Base-by-base conservation (phyloP, 2,329 filamentous ascomycete species). In the Aspergillus versicolor region DNA sequence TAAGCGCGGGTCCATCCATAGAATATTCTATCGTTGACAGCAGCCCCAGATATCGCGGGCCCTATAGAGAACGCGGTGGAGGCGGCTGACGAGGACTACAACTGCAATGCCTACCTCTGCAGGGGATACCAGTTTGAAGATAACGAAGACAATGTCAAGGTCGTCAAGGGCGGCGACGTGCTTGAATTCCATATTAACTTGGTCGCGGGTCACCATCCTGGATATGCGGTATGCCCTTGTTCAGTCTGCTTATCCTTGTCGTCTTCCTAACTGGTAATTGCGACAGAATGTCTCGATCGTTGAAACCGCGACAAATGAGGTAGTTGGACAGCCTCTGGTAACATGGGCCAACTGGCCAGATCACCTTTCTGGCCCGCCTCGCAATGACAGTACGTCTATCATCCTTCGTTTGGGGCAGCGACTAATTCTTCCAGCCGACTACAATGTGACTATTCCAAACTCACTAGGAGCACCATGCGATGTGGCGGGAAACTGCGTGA, bases 61-160 rank as follows among this genome's bases (percentile, higher is more conserved):
- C 46, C 46, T 15, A 49, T 49, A 5, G 46, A 49, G 19, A 49
- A 49, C 21, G 46, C 46, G 8, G 21, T 49, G 19, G 17, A 5
- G 4, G 22, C 40, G 15, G 46, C 21, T 7, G 34, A 49, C 34
- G 46, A n/a, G 13, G 46, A 49, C 19, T 49, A 49, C 5, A 49
- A 49, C 34, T 49, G 46, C 46, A 49, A 49, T 11, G 46, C 46
- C n/a, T 49, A 15, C n/a, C 46, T 49, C 19, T 49, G 46, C 5
- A 21, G 46, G 3, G 46, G 46, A 1, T 49, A 49, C 6, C 46
- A 49, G 46, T 49, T 49, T 13, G 46, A 49, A 3, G 46, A 49
- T 21, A 49, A 49, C 19, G 17, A 19, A 6, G 46, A 49, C 5
- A 49, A 38, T 17, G 46, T 49, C 2, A 32, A 38, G 6, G 21